Conservation (phyloP, 306 rosid species). For the Trifolium dubium region DNA sequence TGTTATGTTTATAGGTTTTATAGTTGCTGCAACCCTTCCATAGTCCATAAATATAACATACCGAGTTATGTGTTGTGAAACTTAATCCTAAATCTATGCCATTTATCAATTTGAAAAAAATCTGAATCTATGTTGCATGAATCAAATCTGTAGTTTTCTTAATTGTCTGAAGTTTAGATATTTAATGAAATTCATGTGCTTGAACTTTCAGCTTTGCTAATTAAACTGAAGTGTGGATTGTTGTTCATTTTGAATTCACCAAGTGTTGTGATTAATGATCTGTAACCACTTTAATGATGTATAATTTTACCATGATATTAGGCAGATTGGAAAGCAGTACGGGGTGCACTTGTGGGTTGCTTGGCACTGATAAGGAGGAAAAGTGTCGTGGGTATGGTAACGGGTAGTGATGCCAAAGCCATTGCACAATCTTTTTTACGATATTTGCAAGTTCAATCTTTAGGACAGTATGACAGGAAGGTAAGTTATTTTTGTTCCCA, state of each 20-base stretch:
- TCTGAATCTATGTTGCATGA: conserved; percentile 6
- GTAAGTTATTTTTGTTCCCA: conserved; percentile 44
- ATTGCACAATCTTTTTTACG: conserved; percentile 66
- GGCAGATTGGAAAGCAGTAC: conserved; percentile 98
- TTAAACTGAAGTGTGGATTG: conserved; percentile 19
- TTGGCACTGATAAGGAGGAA: conserved; percentile 81
- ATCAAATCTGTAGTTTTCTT: conserved; percentile 25
- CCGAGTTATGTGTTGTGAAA: not conserved
- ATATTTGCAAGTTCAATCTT: conserved; percentile 80
- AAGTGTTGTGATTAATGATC: conserved; percentile 25
- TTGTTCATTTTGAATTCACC: conserved; percentile 34
- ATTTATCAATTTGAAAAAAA: conserved; percentile 1
- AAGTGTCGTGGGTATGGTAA: conserved; percentile 59
- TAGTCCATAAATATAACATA: conserved; percentile 1
- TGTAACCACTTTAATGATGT: conserved; percentile 30
- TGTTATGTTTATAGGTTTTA: conserved; percentile 21
- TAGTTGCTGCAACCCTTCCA: conserved; percentile 17
- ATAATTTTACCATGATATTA: conserved; percentile 39
- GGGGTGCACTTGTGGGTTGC: conserved; percentile 96
- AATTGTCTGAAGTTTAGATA: conserved; percentile 28
- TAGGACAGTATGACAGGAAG: conserved; percentile 90
- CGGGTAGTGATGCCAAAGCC: conserved; percentile 71
- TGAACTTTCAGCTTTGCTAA: conserved; percentile 29
- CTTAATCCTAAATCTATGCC: conserved; percentile 8
- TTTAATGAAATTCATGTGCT: conserved; percentile 33